phyloP scores from a whole-genome alignment of 257 asterid species.

The Apocynum venetum region DNA sequence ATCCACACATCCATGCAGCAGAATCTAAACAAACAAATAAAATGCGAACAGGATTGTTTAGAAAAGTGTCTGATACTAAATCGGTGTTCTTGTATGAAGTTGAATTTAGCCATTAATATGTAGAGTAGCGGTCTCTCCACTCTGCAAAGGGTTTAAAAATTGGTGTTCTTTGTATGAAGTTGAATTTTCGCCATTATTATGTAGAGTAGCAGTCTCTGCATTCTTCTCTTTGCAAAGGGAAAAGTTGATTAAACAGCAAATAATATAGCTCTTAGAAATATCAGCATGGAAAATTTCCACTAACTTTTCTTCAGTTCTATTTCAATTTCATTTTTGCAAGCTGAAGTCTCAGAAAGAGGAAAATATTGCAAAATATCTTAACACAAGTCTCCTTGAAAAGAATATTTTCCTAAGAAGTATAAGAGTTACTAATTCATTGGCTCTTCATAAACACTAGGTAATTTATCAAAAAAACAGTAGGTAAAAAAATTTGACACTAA shows the following conservation, averaged over 20 bases:
- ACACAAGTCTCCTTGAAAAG: background rate
- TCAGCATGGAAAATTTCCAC: background rate
- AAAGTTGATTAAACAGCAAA: background rate
- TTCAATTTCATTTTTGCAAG: background rate
- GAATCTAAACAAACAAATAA: background rate
- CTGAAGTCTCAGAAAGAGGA: background rate
- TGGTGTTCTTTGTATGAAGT: background rate
- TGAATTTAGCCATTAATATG: background rate
- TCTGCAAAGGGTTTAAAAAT: background rate
- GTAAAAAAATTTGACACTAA: background rate
- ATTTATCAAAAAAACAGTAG: background rate
- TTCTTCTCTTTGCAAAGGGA: background rate
- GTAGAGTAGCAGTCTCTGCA: background rate
- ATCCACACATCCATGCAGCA: background rate
- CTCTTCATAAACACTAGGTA: background rate
- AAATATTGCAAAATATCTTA: background rate
- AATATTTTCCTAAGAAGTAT: background rate
- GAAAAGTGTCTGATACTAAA: background rate
- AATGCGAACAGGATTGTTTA: background rate
- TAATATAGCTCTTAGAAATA: background rate
- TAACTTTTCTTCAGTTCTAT: background rate
- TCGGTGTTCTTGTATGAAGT: background rate
- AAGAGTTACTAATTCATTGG: background rate
- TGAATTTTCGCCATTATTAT: background rate
- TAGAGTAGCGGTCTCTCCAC: too few relatives aligned